Conservation (phyloP, 1,139 yeast species). For the Nakaseomyces nivariensis region DNA sequence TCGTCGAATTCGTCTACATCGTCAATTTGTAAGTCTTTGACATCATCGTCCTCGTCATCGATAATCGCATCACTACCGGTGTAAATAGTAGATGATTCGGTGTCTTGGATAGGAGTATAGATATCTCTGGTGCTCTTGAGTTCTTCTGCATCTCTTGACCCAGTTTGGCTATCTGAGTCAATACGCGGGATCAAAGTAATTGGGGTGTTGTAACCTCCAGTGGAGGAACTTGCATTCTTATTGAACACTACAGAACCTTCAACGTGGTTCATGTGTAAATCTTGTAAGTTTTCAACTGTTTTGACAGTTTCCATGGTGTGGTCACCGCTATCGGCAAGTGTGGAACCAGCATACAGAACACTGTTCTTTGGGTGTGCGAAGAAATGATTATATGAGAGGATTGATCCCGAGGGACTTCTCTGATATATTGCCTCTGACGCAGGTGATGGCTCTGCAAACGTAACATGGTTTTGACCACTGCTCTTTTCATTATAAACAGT, state of each 20-base stretch:
- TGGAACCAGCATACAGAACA: not conserved
- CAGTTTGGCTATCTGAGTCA: not conserved
- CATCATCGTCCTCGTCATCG: constrained; percentile 22
- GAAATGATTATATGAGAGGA: not conserved
- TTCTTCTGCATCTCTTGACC: constrained; percentile 1
- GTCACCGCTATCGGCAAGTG: not conserved
- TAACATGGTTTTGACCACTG: not conserved
- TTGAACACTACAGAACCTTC: not conserved
- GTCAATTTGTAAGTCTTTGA: constrained; percentile 22
- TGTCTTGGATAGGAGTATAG: not conserved
- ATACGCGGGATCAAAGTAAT: not conserved
- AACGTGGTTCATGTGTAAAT: not conserved
- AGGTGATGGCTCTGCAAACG: not conserved
- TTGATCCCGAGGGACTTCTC: not conserved
- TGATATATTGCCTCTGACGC: too few species aligned
- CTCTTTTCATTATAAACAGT: not conserved
- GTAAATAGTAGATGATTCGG: constrained; percentile 6
- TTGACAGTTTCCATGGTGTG: not conserved
- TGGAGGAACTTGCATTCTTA: not conserved
- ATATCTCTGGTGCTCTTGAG: not conserved
- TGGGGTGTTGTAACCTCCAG: not conserved
- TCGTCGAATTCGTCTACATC: constrained; percentile 27
- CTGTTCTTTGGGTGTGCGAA: not conserved
- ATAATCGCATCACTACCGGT: constrained; percentile 4
- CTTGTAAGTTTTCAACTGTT: not conserved